phyloP scores from a whole-genome alignment of 768 basidiomycete genomes.

The Mycena kentingensis region DNA sequence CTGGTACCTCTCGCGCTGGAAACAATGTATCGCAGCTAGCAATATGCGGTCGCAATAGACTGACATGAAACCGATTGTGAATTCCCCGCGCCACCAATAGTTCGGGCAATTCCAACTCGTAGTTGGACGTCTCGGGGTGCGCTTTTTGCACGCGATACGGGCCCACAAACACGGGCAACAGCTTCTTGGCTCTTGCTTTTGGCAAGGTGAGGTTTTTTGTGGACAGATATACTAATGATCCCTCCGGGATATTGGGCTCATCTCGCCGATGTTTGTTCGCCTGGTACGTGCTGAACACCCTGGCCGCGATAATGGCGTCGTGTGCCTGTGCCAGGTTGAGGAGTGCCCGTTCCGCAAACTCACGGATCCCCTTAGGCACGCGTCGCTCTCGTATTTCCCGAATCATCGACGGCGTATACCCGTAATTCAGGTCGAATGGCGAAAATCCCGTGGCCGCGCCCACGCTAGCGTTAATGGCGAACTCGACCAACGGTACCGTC shows the following conservation, averaged over 20 bases:
- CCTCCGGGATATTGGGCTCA: constrained; percentile 19
- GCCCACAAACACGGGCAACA: constrained; percentile 40
- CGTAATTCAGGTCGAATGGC: constrained; percentile 32
- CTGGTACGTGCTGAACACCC: no score
- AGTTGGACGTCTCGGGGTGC: constrained; percentile 27
- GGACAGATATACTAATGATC: constrained; percentile 37
- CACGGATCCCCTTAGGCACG: constrained; percentile 24
- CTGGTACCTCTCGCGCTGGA: constrained; percentile 28
- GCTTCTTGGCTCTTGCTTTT: constrained; percentile 34
- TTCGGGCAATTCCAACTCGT: constrained; percentile 30
- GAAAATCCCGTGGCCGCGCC: constrained; percentile 35
- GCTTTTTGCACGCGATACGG: constrained; percentile 34
- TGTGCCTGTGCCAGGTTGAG: constrained; percentile 33
- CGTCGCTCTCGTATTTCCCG: not conserved
- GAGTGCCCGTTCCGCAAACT: constrained; percentile 27
- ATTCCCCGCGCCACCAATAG: constrained; percentile 29
- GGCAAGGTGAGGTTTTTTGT: constrained; percentile 38
- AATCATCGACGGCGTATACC: constrained; percentile 29
- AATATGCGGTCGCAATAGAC: no score
- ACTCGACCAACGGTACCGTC: not conserved
- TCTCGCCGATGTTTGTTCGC: constrained; percentile 21
- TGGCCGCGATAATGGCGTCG: constrained; percentile 37
- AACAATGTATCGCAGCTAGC: constrained; percentile 37
- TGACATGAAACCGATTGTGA: constrained; percentile 40
- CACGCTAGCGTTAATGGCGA: constrained; percentile 1